Base-by-base conservation (phyloP, 192 early-diverging fungal species). In the Coemansia aciculifera region DNA sequence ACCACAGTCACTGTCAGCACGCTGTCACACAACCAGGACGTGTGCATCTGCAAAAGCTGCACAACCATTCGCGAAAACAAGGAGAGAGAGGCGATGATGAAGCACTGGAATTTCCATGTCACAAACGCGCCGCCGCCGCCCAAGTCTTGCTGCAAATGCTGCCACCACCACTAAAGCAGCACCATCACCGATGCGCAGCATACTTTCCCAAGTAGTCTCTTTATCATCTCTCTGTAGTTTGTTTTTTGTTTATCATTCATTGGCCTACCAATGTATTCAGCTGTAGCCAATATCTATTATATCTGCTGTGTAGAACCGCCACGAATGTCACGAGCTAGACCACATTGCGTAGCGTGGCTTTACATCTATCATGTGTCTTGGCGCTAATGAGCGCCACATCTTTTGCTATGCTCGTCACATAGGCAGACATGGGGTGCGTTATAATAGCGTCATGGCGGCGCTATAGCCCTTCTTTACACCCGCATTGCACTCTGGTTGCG, bases 41-140 rank as follows among this genome's bases (percentile, higher is more conserved):
- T 64, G n/a, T 82, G 79, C 62, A 68, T 77, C 13, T 82, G 79
- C 75, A 29, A 62, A 51, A 75, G 67, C 64, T 82, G 79, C 71
- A 64, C 71, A 34, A 21, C 44, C 1, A 77, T 82, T 42, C 66
- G 69, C 36, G 60, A 44, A 3, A 62, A 60, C 34, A 77, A 74
- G 71, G 39, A 40, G 5, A 60, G 61, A 40, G 76, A 72, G 42
- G 67, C 64, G 60, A 67, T 71, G 68, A 62, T 66, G 75, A 66
- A 69, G 56, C 23, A 62, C 4, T 69, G 65, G 76, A 59, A 61
- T 12, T 59, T 59, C 61, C 66, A 77, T 51, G 67, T 71, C 60
- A 66, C 65, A 44, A 67, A 71, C 74, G 67, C 74, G 32, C 74
- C 74, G 38, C 75, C 75, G 3, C 64, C 64, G 13, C 66, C 73